Base-by-base conservation (phyloP, 176 grass and related monocot genomes). In the Triticum turgidum region DNA sequence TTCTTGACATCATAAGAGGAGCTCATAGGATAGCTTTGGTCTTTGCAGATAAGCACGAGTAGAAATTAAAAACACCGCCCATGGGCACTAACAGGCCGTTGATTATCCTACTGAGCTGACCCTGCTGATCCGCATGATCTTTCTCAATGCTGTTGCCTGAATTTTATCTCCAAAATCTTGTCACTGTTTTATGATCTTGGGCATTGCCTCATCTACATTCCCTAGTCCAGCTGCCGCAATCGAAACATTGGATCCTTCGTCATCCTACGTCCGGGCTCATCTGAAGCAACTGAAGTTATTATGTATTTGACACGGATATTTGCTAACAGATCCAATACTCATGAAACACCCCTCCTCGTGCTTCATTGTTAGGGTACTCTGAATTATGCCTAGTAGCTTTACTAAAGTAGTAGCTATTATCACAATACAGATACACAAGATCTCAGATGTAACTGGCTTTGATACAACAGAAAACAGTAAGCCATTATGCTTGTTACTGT, bases 21-120 rank as follows among this genome's bases (percentile, higher is more conserved):
- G n/a, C 14, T 77, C 70, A 38, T 80, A 89, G 35, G 76, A 44
- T 41, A 54, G 65, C 11, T 80, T 85, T 85, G 18, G 5, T 85
- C 61, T 61, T 56, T 76, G 11, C 47, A 76, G 61, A 47, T 73
- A 42, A 75, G 69, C 17, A 75, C 34, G 39, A 68, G 11, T 89
- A 65, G 47, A 66, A 67, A 73, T 42, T 73, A 37, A 64, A 59
- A 76, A 73, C 51, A 44, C 20, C 4, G 13, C 58, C 20, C 14
- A 24, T 65, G 41, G 34, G 21, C 52, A 44, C 21, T 51, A 69
- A 69, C 38, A 64, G 30, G 37, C 14, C 49, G 33, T 88, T 52
- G 64, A 63, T 79, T 88, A 58, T 69, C 59, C 41, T 76, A 39
- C 18, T n/a, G 83, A 24, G 42, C 13, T 52, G 44, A 77, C 66